Evolutionary conservation across 208 protist species (phyloP), one percentile per base, ranked within the genome.

Genomic region (Trypanosoma mega): DNA sequence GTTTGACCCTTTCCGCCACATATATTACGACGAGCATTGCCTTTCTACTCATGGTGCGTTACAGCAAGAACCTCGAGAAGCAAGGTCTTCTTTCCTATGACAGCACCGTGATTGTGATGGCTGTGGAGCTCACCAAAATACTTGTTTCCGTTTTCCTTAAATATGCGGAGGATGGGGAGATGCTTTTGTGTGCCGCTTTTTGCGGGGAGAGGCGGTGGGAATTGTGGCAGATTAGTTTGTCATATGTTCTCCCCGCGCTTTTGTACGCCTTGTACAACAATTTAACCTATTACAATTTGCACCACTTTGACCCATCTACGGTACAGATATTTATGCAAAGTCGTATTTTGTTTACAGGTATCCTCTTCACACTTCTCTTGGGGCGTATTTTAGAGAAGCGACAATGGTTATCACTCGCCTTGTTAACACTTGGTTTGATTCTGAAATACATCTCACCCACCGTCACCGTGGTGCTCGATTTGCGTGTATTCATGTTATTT

Each of bases 191-290:
- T 2, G 77, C 36, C 30, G 47, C 85, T 6, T 71, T 76, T 39
- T 63, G 54, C 34, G 66, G 57, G 12, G 11, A 12, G 2, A 2
- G 69, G 16, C 59, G 76, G 0, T 9, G 54, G 7, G 60, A 52
- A 31, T 31, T 82, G 24, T 92, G 78, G 80, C 48, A 54, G 12
- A 63, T 63, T 11, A 75, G 85, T 20, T 29, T 78, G 2, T 36
- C 66, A 9, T 91, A 85, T 57, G 50, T 76, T 9, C 44, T 88
- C 0, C 72, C 80, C 1, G 69, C 85, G 4, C 45, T 86, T 16
- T 58, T 87, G n/a, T 94, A 94, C 63, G 78, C 76, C 3, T 57
- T 94, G 12, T 91, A 91, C 68, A 88, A 94, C 72, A 93, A 93
- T 65, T 16, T 94, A 18, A 90, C 81, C 2, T 94, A 84, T 54